These are phyloP conservation scores for Lactarius hengduanensis DNA, from an alignment of 768 basidiomycete genomes.

Conservation along the genomic window DNA sequence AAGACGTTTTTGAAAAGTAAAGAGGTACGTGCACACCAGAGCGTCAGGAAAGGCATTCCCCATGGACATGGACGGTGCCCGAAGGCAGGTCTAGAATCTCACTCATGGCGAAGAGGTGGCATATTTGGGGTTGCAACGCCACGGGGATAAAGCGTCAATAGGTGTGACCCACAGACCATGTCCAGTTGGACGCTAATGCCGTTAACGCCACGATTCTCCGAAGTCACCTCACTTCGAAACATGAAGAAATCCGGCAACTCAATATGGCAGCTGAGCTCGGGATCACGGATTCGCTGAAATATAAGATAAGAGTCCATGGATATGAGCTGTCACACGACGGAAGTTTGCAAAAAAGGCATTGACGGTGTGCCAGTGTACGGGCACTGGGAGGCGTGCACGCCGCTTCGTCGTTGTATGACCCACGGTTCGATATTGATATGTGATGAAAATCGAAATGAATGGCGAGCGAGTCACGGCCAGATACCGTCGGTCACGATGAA, in stretches of 20 bases:
- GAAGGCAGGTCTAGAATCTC: conserved; percentile 16
- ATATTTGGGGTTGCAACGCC: conserved; percentile 18
- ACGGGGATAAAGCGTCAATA: conserved; percentile 6
- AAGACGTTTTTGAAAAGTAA: background rate
- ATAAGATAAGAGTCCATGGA: background rate
- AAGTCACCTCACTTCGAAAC: conserved; percentile 4
- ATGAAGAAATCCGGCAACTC: background rate
- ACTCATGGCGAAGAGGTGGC: conserved; percentile 2
- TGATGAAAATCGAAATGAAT: conserved; percentile 5
- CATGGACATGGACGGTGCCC: conserved; percentile 3
- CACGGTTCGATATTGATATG: background rate
- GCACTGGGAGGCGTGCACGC: background rate
- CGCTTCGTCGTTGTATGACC: background rate
- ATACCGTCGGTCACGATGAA: no score
- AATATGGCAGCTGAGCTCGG: conserved; percentile 9
- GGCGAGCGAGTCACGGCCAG: background rate
- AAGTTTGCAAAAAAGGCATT: background rate
- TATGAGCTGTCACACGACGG: background rate
- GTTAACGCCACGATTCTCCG: conserved; percentile 13
- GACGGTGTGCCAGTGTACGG: background rate
- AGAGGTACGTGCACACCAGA: background rate
- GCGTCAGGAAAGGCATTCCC: conserved; percentile 1
- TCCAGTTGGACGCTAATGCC: conserved; percentile 3
- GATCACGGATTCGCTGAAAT: background rate
- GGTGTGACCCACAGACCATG: background rate